Percentiles rank a stretch among this genome's conserved stretches.
Evolutionary conservation across 352 stramenopile genomes (phyloP).

Genomic region (Salisapilia sapeloensis): DNA sequence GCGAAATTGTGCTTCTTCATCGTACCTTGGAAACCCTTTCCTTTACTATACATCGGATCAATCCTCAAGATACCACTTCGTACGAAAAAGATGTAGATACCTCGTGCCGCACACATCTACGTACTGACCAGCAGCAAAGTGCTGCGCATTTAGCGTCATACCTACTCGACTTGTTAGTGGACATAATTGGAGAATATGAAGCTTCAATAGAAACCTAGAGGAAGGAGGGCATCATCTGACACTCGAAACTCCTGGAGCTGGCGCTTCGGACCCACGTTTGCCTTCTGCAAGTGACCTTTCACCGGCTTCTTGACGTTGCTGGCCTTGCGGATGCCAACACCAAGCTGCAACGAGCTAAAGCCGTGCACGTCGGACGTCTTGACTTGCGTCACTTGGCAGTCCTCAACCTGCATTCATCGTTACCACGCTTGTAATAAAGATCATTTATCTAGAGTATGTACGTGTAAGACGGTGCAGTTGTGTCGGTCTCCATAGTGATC

Average conservation of each 20-base stretch:
- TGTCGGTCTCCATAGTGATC: conserved; percentile 94
- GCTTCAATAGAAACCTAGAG: too few relatives aligned
- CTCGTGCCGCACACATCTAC: conserved; percentile 93
- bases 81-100: conserved; percentile 2
- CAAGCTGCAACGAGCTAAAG: conserved; percentile 92
- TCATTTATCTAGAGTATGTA: conserved; percentile 8
- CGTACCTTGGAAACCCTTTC: conserved; percentile 86
- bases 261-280: conserved; percentile 84
- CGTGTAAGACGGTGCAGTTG: conserved; percentile 89
- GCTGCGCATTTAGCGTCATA: conserved; percentile 86
- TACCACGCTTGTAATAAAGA: too few relatives aligned
- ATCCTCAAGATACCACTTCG: neutral
- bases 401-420: conserved; percentile 77
- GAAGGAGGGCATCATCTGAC: conserved; percentile 77
- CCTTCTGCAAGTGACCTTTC: conserved; percentile 85
- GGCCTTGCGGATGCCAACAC: conserved; percentile 89
- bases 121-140: conserved; percentile 97
- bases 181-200: neutral
- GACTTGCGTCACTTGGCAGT: conserved; percentile 90
- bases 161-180: too few relatives aligned
- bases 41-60: conserved; percentile 26
- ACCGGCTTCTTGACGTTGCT: conserved; percentile 93
- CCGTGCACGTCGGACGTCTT: conserved; percentile 90
- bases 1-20: conserved; percentile 98
- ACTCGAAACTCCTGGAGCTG: conserved; percentile 93